Conservation (phyloP, 371 early-diverging fungal species). For the Mucor piriformis region DNA sequence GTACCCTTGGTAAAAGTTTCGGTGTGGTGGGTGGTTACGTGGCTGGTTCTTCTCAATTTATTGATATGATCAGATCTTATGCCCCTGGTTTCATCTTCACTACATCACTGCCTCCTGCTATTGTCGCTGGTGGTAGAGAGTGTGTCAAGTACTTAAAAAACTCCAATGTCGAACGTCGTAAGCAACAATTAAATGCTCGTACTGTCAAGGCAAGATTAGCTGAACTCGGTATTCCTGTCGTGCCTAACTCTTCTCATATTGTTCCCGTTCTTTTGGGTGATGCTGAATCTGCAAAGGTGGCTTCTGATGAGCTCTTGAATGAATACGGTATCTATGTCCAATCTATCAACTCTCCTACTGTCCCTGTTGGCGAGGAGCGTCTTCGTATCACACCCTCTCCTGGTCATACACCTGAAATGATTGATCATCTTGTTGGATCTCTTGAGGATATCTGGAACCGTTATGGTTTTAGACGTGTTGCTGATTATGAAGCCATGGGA, state of each 20-base stretch:
- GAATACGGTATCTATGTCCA: slow-evolving; percentile 96
- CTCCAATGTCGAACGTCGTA: slow-evolving; percentile 83
- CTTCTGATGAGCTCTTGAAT: slow-evolving; percentile 88
- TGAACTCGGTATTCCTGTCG: slow-evolving; percentile 90
- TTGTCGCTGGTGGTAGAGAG: slow-evolving; percentile 89
- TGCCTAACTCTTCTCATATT: slow-evolving; percentile 98
- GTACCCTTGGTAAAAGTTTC: slow-evolving; percentile 98
- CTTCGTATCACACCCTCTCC: slow-evolving; percentile 98
- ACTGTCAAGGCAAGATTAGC: slow-evolving; percentile 84
- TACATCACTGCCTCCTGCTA: slow-evolving; percentile 95
- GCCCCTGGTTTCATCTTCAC: slow-evolving; percentile 99
- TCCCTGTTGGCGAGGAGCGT: slow-evolving; percentile 93
- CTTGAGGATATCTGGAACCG: slow-evolving; percentile 87
- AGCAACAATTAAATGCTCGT: slow-evolving; percentile 91
- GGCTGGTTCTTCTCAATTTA: slow-evolving; percentile 85
- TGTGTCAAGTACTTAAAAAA: slow-evolving; percentile 89
- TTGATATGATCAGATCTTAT: slow-evolving; percentile 97
- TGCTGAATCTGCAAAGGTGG: slow-evolving; percentile 90
- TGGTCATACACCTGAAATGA: slow-evolving; percentile 83
- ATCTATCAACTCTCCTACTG: slow-evolving; percentile 98
- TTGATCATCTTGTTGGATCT: slow-evolving; percentile 81
- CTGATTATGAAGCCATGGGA: slow-evolving; percentile 86
- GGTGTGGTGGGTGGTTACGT: slow-evolving; percentile 98
- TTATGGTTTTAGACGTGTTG: slow-evolving; percentile 80
- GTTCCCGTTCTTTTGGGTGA: slow-evolving; percentile 97